phyloP scores from a whole-genome alignment of 2,329 filamentous ascomycete species.

The Rhynchosporium agropyri region DNA sequence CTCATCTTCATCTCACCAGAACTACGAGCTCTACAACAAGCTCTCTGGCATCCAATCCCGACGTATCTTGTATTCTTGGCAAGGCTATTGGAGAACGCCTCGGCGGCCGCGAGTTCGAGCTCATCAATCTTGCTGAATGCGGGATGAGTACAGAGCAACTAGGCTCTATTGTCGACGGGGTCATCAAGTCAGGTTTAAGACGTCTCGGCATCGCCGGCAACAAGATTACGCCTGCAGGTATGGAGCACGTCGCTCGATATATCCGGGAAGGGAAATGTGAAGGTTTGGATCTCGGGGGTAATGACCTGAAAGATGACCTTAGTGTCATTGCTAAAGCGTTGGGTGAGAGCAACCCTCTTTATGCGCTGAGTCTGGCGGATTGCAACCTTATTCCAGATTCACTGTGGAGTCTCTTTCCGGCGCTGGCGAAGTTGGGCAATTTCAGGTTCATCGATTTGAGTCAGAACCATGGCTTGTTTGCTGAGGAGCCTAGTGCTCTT shows the following conservation, averaged over 20 bases:
- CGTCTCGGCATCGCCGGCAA: constrained; percentile 85
- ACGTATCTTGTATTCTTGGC: constrained; percentile 66
- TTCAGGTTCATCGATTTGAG: constrained; percentile 92
- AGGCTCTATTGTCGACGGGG: constrained; percentile 75
- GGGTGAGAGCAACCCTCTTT: constrained; percentile 61
- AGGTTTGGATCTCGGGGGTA: constrained; percentile 86
- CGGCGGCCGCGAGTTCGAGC: constrained; percentile 74
- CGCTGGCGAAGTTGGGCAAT: constrained; percentile 67
- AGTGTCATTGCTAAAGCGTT: constrained; percentile 56
- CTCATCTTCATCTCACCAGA: constrained; percentile 31
- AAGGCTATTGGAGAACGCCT: constrained; percentile 77
- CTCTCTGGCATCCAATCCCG: constrained; percentile 27
- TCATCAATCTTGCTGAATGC: constrained; percentile 82
- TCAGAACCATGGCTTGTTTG: constrained; percentile 82
- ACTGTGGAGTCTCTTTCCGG: constrained; percentile 74
- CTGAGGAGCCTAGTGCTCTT: constrained; percentile 71
- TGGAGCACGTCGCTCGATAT: constrained; percentile 77
- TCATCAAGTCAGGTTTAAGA: constrained; percentile 75
- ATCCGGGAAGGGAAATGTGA: constrained; percentile 77
- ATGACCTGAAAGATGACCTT: constrained; percentile 65
- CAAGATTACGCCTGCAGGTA: constrained; percentile 69
- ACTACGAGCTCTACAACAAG: constrained; percentile 31
- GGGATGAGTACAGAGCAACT: constrained; percentile 72
- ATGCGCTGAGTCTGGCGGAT: constrained; percentile 82
- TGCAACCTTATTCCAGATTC: constrained; percentile 77